These are phyloP conservation scores for Thinopyrum elongatum DNA, from an alignment of 176 grass and related monocot genomes.

Conservation along the genomic window DNA sequence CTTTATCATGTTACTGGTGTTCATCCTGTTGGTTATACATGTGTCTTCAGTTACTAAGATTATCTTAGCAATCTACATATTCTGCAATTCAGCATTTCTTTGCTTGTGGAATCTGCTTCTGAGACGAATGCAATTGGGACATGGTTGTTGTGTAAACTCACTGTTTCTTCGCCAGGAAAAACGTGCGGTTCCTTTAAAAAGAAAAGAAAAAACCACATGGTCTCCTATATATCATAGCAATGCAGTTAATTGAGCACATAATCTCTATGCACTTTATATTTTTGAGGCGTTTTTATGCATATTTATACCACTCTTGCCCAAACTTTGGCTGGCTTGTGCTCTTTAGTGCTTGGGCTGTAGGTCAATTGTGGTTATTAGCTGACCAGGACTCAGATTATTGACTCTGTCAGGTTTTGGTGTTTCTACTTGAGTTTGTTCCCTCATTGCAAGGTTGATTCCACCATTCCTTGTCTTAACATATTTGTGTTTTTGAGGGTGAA, in stretches of 20 bases:
- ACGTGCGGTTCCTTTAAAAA: background rate
- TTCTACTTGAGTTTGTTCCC: background rate
- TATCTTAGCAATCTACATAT: background rate
- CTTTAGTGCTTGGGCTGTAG: background rate
- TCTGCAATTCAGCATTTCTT: background rate
- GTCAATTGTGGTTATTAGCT: background rate
- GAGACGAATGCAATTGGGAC: background rate
- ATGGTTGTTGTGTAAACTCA: background rate
- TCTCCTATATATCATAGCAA: background rate
- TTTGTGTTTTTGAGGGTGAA: conserved; percentile 37
- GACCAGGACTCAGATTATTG: background rate
- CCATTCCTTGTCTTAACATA: background rate
- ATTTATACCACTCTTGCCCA: background rate
- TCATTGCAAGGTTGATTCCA: background rate
- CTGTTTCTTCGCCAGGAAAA: background rate
- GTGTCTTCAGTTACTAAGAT: background rate
- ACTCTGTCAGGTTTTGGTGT: background rate
- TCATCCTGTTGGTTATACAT: conserved; percentile 8
- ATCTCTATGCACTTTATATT: background rate
- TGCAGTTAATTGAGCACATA: background rate
- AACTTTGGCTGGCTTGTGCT: background rate
- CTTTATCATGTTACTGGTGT: background rate
- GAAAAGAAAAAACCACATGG: background rate
- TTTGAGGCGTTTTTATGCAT: background rate
- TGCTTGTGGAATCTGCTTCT: background rate